Evolutionary conservation across 2,329 filamentous ascomycete genomes (phyloP).

Genomic region (Pseudocercospora pini-densiflorae): DNA sequence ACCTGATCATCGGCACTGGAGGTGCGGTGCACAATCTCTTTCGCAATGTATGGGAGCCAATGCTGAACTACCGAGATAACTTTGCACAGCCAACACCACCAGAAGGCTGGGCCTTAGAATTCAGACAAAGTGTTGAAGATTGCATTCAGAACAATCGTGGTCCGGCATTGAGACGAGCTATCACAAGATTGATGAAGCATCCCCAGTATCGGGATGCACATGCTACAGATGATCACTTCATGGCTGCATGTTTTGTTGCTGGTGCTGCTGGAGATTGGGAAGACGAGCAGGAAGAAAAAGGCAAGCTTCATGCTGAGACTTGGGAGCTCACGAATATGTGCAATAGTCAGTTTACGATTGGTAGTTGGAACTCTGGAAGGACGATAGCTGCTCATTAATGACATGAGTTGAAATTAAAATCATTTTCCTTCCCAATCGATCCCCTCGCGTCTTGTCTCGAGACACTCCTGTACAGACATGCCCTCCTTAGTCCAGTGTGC

Average conservation of each 20-base stretch:
- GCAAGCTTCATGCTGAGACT: conserved; percentile 60
- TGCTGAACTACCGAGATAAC: conserved; percentile 67
- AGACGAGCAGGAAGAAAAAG: conserved; percentile 41
- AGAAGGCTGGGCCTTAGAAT: conserved; percentile 65
- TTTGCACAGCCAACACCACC: conserved; percentile 65
- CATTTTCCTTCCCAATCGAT: too few species aligned
- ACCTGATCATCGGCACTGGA: conserved; percentile 63
- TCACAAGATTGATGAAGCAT: conserved; percentile 70
- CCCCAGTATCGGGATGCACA: conserved; percentile 69
- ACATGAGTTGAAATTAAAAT: not conserved
- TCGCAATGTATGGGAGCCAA: conserved; percentile 67
- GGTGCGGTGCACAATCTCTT: conserved; percentile 74
- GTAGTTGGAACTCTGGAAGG: conserved; percentile 40
- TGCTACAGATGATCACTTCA: conserved; percentile 72
- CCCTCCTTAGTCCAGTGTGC: too few species aligned
- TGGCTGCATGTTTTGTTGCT: conserved; percentile 67
- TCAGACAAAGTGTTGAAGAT: conserved; percentile 68
- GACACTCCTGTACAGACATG: not conserved
- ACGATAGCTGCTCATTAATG: conserved; percentile 19
- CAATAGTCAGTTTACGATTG: conserved; percentile 64
- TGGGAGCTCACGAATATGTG: conserved; percentile 70
- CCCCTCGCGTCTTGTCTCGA: too few species aligned
- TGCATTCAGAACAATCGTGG: conserved; percentile 60
- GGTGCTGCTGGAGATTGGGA: conserved; percentile 57
- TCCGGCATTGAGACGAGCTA: conserved; percentile 57